These are phyloP conservation scores for Serpula lacrymans DNA, from an alignment of 768 basidiomycete species.

Conservation along the genomic window DNA sequence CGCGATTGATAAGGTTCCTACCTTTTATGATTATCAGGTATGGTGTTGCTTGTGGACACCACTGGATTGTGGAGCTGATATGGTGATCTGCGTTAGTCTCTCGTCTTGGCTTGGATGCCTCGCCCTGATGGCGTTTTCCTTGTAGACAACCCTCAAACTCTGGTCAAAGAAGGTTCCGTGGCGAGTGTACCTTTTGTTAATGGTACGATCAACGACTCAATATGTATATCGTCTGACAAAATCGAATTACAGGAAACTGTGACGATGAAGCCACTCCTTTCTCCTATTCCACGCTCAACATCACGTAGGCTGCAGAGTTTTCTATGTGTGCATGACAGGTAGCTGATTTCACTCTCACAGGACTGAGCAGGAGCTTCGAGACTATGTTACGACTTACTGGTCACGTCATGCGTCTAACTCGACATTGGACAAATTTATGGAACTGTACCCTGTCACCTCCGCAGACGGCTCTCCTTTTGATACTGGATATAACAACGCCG, in stretches of 20 bases:
- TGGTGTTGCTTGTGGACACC: no score
- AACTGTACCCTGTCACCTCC: no score
- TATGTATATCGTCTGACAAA: neutral
- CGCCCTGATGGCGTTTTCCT: conserved; percentile 49
- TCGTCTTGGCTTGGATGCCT: conserved; percentile 46
- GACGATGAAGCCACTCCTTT: conserved; percentile 59
- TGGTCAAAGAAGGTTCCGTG: conserved; percentile 41
- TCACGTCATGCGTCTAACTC: conserved; percentile 18
- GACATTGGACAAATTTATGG: no score
- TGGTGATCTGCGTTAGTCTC: no score
- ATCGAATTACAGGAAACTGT: conserved; percentile 36
- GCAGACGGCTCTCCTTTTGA: no score
- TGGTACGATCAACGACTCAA: conserved; percentile 26
- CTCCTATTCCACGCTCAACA: conserved; percentile 20
- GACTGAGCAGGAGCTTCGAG: conserved; percentile 15
- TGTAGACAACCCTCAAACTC: conserved; percentile 39
- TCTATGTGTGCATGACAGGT: no score
- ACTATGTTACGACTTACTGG: conserved; percentile 15
- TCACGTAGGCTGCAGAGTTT: no score
- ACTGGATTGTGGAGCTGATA: no score
- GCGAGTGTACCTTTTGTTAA: conserved; percentile 49
- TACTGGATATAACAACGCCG: no score
- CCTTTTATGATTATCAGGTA: no score
- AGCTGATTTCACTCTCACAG: conserved; percentile 8
- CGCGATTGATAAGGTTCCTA: conserved; percentile 29